Evolutionary conservation across 2,329 filamentous ascomycete species (phyloP), one percentile per base, ranked within the genome.

Genomic region (Fusarium chaquense): DNA sequence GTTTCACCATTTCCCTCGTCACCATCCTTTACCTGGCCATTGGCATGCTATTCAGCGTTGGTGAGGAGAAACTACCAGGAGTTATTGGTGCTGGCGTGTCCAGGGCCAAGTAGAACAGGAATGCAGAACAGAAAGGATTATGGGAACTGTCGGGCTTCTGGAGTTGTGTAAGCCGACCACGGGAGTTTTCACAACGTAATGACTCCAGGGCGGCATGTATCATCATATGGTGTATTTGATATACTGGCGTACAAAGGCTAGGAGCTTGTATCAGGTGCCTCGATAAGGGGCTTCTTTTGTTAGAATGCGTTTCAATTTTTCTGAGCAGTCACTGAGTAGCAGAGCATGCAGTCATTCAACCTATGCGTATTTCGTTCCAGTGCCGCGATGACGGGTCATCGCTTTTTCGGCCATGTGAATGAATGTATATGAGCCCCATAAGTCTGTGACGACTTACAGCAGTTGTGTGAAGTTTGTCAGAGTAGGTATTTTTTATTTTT

Each of bases 81-180:
- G 95, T 99, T 11, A 94, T 99, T 79, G 93, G 94, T n/a, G 96
- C 96, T 49, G 96, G 96, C 69, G 95, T 99, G 38, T 92, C 91
- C 70, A 88, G 89, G 62, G 85, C 90, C 35, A 93, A 90, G 80
- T 88, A 83, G 76, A 50, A 50, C 45, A 20, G 73, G 38, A 52
- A 45, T 9, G 9, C 15, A 10, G 41, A 35, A 30, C 20, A 43
- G 47, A 52, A 36, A 30, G 46, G 51, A 35, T 26, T 58, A 59
- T 56, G 63, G 47, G 57, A 59, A 63, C 43, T 63, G 54, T 65
- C 62, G 52, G 59, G 61, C 62, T 67, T 56, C 52, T 66, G 69
- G 61, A 73, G 65, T 62, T 68, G 67, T 68, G 73, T 68, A 67
- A 65, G 70, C 54, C 62, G 63, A 52, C 62, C 59, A 41, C 30